These are phyloP conservation scores for Chernovozyma aurita DNA, from an alignment of 1,139 yeast species.

Conservation along the genomic window DNA sequence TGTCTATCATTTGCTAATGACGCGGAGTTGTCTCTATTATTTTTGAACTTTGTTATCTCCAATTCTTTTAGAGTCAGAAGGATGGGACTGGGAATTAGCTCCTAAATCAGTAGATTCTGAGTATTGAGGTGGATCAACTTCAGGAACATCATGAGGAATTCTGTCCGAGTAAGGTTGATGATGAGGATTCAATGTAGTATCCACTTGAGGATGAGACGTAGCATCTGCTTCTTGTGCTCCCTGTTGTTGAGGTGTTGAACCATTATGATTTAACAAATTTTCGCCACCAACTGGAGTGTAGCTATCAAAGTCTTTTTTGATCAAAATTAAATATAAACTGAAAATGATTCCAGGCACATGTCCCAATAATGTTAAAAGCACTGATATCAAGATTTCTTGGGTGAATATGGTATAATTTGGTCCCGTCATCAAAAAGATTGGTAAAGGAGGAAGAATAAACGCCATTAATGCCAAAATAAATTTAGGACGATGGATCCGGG, in stretches of 20 bases:
- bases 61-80: conserved; percentile 13
- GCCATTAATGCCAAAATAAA: conserved; percentile 30
- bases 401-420: conserved; percentile 25
- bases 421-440: conserved; percentile 25
- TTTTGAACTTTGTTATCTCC: conserved; percentile 31
- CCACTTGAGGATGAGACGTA: too few species aligned
- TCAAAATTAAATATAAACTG: conserved; percentile 28
- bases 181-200: too few species aligned
- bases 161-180: not conserved
- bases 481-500: not conserved
- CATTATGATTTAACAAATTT: conserved; percentile 4
- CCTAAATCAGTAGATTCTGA: conserved; percentile 21
- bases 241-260: conserved; percentile 1
- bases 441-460: conserved; percentile 37
- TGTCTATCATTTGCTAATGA: too few species aligned
- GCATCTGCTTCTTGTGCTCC: too few species aligned
- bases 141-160: not conserved
- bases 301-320: conserved; percentile 15
- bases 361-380: conserved; percentile 35
- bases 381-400: conserved; percentile 31
- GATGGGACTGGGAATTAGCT: conserved; percentile 7
- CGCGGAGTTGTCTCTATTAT: not conserved
- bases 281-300: conserved; percentile 22
- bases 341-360: conserved; percentile 36
- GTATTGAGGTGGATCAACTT: conserved; percentile 23